Evolutionary conservation across 2,329 filamentous ascomycete genomes (phyloP).

Genomic region (Ascochyta viciae-villosae): DNA sequence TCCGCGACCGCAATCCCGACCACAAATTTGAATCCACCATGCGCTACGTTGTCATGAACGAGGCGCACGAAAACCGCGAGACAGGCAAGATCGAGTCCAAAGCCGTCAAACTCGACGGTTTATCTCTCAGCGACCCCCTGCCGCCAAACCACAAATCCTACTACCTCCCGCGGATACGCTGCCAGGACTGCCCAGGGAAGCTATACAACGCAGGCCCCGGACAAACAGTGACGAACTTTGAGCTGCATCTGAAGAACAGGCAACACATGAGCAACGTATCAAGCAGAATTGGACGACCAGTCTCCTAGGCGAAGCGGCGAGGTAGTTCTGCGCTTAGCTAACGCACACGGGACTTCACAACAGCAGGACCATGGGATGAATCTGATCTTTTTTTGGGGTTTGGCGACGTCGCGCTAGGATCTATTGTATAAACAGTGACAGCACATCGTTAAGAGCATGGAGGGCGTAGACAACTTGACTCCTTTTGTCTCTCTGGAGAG

Average conservation of each 20-base stretch:
- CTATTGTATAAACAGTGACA: slow-evolving; percentile 27
- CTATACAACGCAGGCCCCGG: slow-evolving; percentile 90
- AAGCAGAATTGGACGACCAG: slow-evolving; percentile 36
- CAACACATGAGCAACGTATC: slow-evolving; percentile 62
- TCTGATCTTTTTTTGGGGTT: neutral
- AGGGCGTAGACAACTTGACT: slow-evolving; percentile 30
- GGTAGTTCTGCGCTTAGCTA: neutral
- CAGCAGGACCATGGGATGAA: neutral
- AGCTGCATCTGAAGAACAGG: slow-evolving; percentile 88
- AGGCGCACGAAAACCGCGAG: slow-evolving; percentile 49
- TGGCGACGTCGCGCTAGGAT: slow-evolving; percentile 1
- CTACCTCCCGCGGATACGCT: slow-evolving; percentile 88
- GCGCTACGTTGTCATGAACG: slow-evolving; percentile 85
- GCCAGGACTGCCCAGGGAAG: slow-evolving; percentile 91
- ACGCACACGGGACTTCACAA: neutral
- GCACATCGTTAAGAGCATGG: neutral
- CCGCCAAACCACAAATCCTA: slow-evolving; percentile 75
- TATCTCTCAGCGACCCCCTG: slow-evolving; percentile 57
- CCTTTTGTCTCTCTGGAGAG: slow-evolving; percentile 16
- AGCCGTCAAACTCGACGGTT: slow-evolving; percentile 62
- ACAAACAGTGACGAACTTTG: slow-evolving; percentile 86
- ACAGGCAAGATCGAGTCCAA: slow-evolving; percentile 61
- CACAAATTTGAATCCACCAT: slow-evolving; percentile 90
- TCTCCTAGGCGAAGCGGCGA: slow-evolving; percentile 4
- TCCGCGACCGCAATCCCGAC: slow-evolving; percentile 74